phyloP scores from a whole-genome alignment of 345 rosid species.

The Hevea brasiliensis region DNA sequence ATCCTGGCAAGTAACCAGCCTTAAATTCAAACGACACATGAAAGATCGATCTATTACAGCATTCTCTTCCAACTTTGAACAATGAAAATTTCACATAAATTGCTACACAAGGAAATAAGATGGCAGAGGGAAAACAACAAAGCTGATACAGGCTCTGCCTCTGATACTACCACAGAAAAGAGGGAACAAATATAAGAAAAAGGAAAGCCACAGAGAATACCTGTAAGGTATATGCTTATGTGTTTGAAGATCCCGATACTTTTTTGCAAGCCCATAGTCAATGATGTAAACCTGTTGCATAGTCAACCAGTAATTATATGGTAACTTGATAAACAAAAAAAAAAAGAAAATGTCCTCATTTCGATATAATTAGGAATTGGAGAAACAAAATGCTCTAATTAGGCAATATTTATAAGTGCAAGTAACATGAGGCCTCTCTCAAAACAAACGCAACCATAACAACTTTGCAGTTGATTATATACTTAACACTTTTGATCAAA shows the following conservation, averaged over 20 bases:
- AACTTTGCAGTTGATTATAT: neutral
- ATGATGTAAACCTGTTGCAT: constrained; percentile 30
- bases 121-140: neutral
- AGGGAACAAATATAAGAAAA: neutral
- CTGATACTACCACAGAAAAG: neutral
- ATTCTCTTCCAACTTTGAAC: neutral
- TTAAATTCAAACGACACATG: neutral
- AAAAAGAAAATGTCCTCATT: neutral
- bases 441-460: neutral
- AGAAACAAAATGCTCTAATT: neutral
- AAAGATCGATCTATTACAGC: neutral
- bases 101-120: neutral
- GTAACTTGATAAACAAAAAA: neutral
- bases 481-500: neutral
- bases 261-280: constrained; percentile 35
- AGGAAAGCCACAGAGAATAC: constrained; percentile 5
- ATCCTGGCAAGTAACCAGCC: neutral
- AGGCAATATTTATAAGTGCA: neutral
- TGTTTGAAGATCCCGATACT: constrained; percentile 32
- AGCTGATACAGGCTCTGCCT: neutral
- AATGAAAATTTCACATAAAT: neutral
- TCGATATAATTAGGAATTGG: neutral
- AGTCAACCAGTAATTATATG: neutral
- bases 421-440: neutral
- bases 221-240: constrained; percentile 37